Evolutionary conservation across 2,329 filamentous ascomycete genomes (phyloP).

Genomic region (Cercospora zeina): DNA sequence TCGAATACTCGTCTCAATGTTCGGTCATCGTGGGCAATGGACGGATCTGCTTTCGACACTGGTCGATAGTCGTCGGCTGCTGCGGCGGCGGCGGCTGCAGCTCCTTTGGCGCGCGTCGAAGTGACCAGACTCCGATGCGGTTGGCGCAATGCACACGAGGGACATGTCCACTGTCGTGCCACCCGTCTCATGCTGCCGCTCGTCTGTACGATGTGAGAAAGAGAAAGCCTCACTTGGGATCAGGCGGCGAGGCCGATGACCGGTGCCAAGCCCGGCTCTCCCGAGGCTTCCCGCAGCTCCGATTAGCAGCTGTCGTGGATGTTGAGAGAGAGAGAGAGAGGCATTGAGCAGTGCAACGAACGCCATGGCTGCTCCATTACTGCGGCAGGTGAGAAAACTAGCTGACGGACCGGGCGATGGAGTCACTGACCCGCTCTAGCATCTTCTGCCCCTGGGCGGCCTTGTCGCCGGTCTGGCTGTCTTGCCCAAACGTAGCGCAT

Average conservation of each 20-base stretch:
- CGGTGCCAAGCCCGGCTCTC: conserved; percentile 10
- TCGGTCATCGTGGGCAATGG: conserved; percentile 65
- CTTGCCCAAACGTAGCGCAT: conserved; percentile 48
- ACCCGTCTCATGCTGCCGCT: conserved; percentile 41
- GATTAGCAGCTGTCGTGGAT: not conserved
- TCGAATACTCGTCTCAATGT: conserved; percentile 82
- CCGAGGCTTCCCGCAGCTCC: conserved; percentile 9
- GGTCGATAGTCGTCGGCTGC: conserved; percentile 32
- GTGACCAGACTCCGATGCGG: conserved; percentile 34
- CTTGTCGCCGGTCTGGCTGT: conserved; percentile 50
- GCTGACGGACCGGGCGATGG: not conserved
- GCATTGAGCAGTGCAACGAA: conserved; percentile 26
- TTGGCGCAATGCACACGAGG: conserved; percentile 52
- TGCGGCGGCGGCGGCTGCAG: conserved; percentile 44
- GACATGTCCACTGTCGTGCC: conserved; percentile 60
- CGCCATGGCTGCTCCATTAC: conserved; percentile 55
- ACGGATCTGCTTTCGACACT: conserved; percentile 42
- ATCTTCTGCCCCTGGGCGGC: conserved; percentile 52
- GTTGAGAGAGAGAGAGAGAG: conserved; percentile 10
- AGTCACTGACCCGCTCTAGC: conserved; percentile 43
- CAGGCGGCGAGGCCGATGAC: conserved; percentile 10
- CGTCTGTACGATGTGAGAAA: not conserved
- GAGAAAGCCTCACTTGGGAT: conserved; percentile 16
- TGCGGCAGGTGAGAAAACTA: conserved; percentile 51
- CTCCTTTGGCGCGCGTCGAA: conserved; percentile 33